Percentiles rank a stretch among this genome's conserved stretches.
Evolutionary conservation across 2,329 filamentous ascomycete species (phyloP).

Genomic region (Lecanosticta acicola): DNA sequence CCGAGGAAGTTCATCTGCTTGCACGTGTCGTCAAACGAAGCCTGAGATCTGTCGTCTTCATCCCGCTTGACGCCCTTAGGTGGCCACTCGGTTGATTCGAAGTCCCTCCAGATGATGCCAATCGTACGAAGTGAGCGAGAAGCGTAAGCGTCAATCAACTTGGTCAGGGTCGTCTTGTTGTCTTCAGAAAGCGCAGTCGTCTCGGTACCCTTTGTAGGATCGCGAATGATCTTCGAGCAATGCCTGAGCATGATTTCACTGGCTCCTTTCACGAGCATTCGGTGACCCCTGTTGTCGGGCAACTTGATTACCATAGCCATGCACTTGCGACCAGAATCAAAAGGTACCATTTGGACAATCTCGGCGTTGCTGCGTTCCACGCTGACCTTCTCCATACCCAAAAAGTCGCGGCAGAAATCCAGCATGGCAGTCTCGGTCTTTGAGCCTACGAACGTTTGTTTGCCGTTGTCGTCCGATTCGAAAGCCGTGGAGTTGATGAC

Average conservation of each 20-base stretch:
- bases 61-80: slow-evolving; percentile 56
- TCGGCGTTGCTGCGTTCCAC: slow-evolving; percentile 59
- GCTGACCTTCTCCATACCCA: slow-evolving; percentile 58
- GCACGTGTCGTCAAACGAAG: slow-evolving; percentile 63
- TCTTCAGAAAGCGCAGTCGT: slow-evolving; percentile 50
- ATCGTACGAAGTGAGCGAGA: slow-evolving; percentile 77
- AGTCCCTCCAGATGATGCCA: slow-evolving; percentile 76
- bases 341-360: slow-evolving; percentile 53
- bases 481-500: slow-evolving; percentile 66
- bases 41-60: slow-evolving; percentile 58
- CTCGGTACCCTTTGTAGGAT: slow-evolving; percentile 54
- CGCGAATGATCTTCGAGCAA: slow-evolving; percentile 50
- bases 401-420: slow-evolving; percentile 59
- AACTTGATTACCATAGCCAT: slow-evolving; percentile 61
- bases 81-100: slow-evolving; percentile 64
- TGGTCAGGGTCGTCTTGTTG: slow-evolving; percentile 55
- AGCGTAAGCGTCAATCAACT: slow-evolving; percentile 71
- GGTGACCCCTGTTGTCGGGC: slow-evolving; percentile 47
- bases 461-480: slow-evolving; percentile 57
- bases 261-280: slow-evolving; percentile 51
- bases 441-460: slow-evolving; percentile 61
- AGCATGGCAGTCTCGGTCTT: slow-evolving; percentile 73
- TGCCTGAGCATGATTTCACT: slow-evolving; percentile 47
- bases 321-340: slow-evolving; percentile 63
- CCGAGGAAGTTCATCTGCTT: slow-evolving; percentile 67